Percentiles rank a stretch among this genome's conserved stretches.
Conservation (phyloP, 257 asterid genomes). For the Solanum gracilifrons region DNA sequence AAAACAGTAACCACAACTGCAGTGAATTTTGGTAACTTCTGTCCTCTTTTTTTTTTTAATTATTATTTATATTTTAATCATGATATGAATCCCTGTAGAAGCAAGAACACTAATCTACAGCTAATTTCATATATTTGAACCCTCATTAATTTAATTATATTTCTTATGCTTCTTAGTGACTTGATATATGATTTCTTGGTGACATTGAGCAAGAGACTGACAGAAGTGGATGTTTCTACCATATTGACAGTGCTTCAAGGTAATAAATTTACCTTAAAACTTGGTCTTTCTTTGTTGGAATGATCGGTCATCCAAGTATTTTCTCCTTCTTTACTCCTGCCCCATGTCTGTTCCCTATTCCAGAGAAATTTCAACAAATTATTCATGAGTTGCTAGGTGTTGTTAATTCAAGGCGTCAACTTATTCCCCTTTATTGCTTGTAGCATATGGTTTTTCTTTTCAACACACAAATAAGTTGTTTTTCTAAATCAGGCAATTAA, state of each 20-base stretch:
- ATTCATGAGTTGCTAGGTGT: neutral
- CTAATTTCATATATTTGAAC: neutral
- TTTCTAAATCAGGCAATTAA: neutral
- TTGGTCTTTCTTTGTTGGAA: constrained; percentile 6
- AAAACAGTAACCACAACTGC: neutral
- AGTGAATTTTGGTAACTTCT: neutral
- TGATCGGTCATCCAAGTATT: neutral
- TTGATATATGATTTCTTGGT: constrained; percentile 83
- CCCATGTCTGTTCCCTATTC: neutral
- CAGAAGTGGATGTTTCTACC: constrained; percentile 92
- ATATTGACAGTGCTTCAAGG: constrained; percentile 73
- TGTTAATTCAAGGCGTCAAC: neutral
- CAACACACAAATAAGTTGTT: neutral
- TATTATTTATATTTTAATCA: neutral
- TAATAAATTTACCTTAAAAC: constrained; percentile 1
- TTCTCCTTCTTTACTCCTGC: neutral
- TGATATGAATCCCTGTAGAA: neutral
- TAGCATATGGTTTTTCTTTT: neutral
- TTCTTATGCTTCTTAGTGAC: constrained; percentile 47
- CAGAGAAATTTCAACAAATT: neutral
- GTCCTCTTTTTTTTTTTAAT: neutral
- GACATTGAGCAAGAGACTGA: constrained; percentile 77
- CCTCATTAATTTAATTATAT: neutral
- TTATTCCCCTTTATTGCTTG: neutral
- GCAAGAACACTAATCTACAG: neutral